Conservation (phyloP, 192 early-diverging fungal genomes). For the Entomortierella chlamydospora region DNA sequence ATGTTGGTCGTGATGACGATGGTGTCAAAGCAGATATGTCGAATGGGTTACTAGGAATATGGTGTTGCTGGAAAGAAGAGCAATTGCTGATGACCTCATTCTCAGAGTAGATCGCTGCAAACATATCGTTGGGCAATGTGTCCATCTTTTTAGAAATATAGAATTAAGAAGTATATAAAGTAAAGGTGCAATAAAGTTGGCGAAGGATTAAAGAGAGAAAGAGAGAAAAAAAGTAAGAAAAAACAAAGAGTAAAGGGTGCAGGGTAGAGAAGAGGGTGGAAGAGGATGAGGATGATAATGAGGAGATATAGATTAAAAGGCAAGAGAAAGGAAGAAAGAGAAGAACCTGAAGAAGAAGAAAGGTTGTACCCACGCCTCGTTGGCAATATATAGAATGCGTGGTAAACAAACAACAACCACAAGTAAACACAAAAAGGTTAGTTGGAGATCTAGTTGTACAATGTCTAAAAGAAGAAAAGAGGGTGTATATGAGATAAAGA, state of each 20-base stretch:
- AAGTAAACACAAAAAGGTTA: no score
- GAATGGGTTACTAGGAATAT: neutral
- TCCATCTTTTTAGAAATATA: neutral
- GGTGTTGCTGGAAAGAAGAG: slow-evolving; percentile 12
- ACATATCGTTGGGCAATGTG: slow-evolving; percentile 13
- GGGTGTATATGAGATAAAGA: neutral
- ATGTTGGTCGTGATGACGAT: neutral
- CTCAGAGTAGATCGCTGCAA: slow-evolving; percentile 23
- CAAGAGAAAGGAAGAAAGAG: neutral
- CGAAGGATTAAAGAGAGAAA: neutral
- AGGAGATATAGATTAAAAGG: no score
- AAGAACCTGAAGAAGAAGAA: neutral
- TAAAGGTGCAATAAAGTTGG: neutral
- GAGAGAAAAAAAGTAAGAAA: slow-evolving; percentile 2
- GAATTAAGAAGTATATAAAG: neutral
- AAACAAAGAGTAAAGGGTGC: no score
- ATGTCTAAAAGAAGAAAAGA: neutral
- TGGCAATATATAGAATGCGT: no score
- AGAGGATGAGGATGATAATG: no score
- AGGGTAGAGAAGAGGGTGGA: no score
- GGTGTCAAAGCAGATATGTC: slow-evolving; percentile 11
- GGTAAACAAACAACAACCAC: no score
- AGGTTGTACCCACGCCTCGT: no score
- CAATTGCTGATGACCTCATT: neutral
- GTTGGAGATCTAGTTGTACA: no score